These are phyloP conservation scores for Auxenochlorella protothecoides DNA, from an alignment of 139 green algal species.

Conservation along the genomic window DNA sequence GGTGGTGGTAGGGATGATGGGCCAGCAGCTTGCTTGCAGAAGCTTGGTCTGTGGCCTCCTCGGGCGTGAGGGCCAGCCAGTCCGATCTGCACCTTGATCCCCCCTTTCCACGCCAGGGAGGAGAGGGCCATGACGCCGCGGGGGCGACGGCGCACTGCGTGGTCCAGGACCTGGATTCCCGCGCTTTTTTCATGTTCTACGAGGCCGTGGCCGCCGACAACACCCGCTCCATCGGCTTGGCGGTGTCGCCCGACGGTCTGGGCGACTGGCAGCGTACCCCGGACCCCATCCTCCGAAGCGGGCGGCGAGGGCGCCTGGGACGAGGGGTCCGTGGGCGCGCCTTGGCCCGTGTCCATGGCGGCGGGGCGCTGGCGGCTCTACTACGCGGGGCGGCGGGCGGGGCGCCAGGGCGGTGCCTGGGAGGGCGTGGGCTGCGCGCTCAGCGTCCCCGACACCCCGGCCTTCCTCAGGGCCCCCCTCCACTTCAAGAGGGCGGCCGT, in stretches of 20 bases:
- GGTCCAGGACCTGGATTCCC: conserved; percentile 57
- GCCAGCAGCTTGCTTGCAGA: background rate
- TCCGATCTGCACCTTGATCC: no score
- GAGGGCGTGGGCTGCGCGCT: conserved; percentile 45
- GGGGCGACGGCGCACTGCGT: conserved; percentile 44
- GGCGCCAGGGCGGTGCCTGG: conserved; percentile 16
- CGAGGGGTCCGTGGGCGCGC: conserved; percentile 55
- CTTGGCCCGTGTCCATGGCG: conserved; percentile 75
- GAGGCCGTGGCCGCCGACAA: conserved; percentile 62
- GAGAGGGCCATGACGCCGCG: conserved; percentile 36
- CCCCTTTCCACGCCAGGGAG: no score
- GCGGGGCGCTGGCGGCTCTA: conserved; percentile 65
- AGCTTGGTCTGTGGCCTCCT: background rate
- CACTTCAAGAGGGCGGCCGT: no score
- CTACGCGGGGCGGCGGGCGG: conserved; percentile 42
- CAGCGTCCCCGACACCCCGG: conserved; percentile 1
- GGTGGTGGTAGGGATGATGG: background rate
- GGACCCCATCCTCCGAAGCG: conserved; percentile 13
- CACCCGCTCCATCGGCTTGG: conserved; percentile 60
- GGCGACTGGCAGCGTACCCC: conserved; percentile 40
- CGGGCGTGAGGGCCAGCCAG: no score
- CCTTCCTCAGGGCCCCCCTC: no score
- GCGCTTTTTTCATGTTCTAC: conserved; percentile 84
- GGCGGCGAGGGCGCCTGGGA: conserved; percentile 55
- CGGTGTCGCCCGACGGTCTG: conserved; percentile 57